Evolutionary conservation across 306 rosid genomes (phyloP), one percentile per base, ranked within the genome.

Genomic region (Vigna hirtella): DNA sequence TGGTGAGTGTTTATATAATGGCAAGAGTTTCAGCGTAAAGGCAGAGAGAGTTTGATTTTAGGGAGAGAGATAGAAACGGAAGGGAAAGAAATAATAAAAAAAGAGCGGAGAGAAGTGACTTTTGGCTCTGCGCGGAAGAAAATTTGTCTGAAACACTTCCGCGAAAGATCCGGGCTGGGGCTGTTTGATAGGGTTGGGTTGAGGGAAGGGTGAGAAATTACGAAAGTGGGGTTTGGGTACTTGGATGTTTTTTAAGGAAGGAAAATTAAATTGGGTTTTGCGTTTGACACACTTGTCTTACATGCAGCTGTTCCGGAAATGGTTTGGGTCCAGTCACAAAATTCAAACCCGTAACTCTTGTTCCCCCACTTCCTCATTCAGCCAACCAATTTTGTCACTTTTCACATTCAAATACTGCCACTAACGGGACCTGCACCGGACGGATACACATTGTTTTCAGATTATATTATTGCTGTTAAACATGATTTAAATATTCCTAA

Each of bases 161-260:
- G 97, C 93, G 93, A 87, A 91, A 87, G 89, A 88, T 90, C 97
- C 97, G 91, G 96, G 86, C 84, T 86, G 71, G 83, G 96, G 85
- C 83, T 85, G 85, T 78, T 84, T 82, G 79, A 70, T 84, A 76
- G 85, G 85, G 70, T 61, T 79, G n/a, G 78, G 78, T 85, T 73
- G 52, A 64, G 55, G 56, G 34, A 9, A 13, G 36, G 10, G 4
- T 13, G 1, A 0, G 0, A 0, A 1, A 65, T 84, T 58, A 84
- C 93, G 15, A 28, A 69, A 82, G 14, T 66, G 32, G 87, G 88
- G 76, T 47, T 0, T 3, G 0, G 5, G 2, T 1, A 16, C 14
- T 26, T 67, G 10, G 17, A 40, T 8, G 3, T 26, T 63, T 20
- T 32, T 61, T 20, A n/a, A 77, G 45, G 2, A 5, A 13, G 48